Percentiles rank a stretch among this genome's conserved stretches.
These are phyloP conservation scores for Pythium guiyangense DNA, from an alignment of 352 stramenopile genomes.

Conservation along the genomic window DNA sequence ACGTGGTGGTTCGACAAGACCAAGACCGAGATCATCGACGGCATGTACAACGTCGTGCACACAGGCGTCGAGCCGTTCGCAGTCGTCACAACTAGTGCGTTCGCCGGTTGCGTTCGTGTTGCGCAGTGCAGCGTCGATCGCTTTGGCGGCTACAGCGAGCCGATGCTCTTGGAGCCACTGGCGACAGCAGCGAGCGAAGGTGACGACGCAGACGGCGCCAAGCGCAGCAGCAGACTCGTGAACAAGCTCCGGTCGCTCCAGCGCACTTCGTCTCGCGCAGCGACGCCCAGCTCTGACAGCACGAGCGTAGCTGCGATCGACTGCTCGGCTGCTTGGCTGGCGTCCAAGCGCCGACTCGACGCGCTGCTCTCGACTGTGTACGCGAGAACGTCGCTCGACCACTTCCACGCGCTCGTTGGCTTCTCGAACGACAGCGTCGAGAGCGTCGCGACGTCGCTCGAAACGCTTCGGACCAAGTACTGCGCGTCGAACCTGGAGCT, in stretches of 20 bases:
- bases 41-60: constrained; percentile 63
- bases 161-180: constrained; percentile 44
- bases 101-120: constrained; percentile 57
- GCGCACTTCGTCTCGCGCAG: neutral
- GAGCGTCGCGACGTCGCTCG: constrained; percentile 13
- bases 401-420: constrained; percentile 10
- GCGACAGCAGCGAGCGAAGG: too few species aligned
- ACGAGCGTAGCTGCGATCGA: neutral
- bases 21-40: constrained; percentile 48
- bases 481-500: constrained; percentile 43
- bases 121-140: constrained; percentile 48
- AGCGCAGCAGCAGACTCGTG: neutral
- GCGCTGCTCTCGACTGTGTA: constrained; percentile 23
- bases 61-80: constrained; percentile 33
- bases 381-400: neutral
- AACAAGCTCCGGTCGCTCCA: constrained; percentile 8
- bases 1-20: constrained; percentile 85
- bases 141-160: constrained; percentile 40
- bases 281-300: neutral
- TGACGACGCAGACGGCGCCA: too few species aligned
- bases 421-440: constrained; percentile 3
- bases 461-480: constrained; percentile 21
- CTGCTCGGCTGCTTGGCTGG: constrained; percentile 11
- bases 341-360: constrained; percentile 13
- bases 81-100: constrained; percentile 37